These are phyloP conservation scores for Triadica sebifera DNA, from an alignment of 345 rosid species.

Conservation along the genomic window DNA sequence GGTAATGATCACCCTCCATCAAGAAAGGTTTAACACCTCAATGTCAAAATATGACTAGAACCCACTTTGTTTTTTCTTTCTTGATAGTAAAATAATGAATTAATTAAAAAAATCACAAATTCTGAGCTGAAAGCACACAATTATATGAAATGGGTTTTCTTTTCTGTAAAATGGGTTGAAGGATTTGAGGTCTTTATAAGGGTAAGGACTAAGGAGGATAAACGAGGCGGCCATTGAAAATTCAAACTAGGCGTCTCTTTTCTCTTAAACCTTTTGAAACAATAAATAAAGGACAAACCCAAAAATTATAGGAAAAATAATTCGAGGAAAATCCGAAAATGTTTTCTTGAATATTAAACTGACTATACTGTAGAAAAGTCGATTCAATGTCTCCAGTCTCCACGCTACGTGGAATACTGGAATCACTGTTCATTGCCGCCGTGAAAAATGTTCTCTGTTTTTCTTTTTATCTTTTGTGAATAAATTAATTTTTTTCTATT, in stretches of 20 bases:
- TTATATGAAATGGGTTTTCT: neutral
- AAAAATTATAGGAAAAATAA: neutral
- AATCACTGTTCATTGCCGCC: no score
- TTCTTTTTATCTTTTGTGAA: no score
- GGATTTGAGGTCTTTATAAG: neutral
- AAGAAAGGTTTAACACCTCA: neutral
- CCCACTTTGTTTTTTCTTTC: neutral
- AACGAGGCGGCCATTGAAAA: neutral
- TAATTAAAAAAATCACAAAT: neutral
- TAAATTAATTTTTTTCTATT: no score
- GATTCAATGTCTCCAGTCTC: no score
- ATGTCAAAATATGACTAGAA: neutral
- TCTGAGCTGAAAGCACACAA: neutral
- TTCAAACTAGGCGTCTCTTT: neutral
- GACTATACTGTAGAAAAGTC: no score
- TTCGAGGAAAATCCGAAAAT: neutral
- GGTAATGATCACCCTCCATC: slow-evolving; percentile 6
- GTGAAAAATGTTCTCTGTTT: no score
- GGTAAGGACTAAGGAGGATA: neutral
- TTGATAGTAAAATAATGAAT: neutral
- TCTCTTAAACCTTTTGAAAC: no score
- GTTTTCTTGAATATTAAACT: no score
- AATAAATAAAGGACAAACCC: no score
- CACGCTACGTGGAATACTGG: no score
- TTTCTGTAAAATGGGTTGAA: neutral